These are phyloP conservation scores for Apiotrichum porosum DNA, from an alignment of 1,284 basidiomycete genomes.

Conservation along the genomic window DNA sequence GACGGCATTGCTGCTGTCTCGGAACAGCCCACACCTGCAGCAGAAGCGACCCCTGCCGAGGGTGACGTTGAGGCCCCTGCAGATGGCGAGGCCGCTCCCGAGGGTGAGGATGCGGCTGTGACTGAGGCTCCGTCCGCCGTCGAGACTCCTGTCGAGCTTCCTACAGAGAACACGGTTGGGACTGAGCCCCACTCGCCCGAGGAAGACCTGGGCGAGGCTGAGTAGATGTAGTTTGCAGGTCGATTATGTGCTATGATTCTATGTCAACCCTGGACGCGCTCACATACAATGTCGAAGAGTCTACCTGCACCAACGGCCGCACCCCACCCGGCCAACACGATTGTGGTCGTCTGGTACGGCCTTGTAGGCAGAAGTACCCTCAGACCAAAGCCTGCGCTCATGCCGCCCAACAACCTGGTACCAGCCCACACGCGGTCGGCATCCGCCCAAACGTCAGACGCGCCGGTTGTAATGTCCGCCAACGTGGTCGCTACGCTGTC, in stretches of 20 bases:
- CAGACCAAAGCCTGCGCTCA: conserved; percentile 69
- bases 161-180: background rate
- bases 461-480: too few species aligned
- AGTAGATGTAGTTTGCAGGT: conserved; percentile 1
- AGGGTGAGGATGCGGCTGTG: background rate
- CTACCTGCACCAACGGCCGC: conserved; percentile 50
- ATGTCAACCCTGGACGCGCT: too few species aligned
- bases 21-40: background rate
- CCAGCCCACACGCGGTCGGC: conserved; percentile 76
- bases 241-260: too few species aligned
- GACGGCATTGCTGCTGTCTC: background rate
- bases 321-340: conserved; percentile 72
- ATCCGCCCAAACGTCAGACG: conserved; percentile 51
- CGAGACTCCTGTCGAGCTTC: background rate
- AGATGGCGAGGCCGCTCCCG: background rate
- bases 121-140: background rate
- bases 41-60: background rate
- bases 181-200: background rate
- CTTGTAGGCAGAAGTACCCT: conserved; percentile 47
- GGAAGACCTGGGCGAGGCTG: conserved; percentile 7
- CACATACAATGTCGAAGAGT: background rate
- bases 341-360: conserved; percentile 67
- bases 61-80: background rate
- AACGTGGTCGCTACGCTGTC: too few species aligned
- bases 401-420: conserved; percentile 74